Base-by-base conservation (phyloP, 2,329 filamentous ascomycete genomes). In the Colletotrichum phormii region DNA sequence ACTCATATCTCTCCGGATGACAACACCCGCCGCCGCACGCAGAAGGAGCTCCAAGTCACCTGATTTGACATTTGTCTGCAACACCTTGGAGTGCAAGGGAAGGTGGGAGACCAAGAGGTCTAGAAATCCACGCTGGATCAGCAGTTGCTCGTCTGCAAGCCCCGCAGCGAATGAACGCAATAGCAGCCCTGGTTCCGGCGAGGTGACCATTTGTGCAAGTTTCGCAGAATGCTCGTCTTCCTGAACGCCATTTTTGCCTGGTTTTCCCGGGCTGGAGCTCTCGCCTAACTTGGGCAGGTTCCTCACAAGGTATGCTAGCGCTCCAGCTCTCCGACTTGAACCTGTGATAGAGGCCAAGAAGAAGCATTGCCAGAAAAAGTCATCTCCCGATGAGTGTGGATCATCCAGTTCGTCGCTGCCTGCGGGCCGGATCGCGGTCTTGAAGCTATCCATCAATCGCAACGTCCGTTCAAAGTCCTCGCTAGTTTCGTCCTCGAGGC, bases 331-430 rank as follows among this genome's bases (percentile, higher is more conserved):
- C 73, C 96, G 89, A 73, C 92, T 95, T 54, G 94, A 90, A 78
- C 95, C 96, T 1, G 97, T 98, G 73, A 99, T 97, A 22, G 94
- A 93, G 11, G 96, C 95, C 22, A 99, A 86, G 78, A 99, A 98
- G 79, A 99, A 93, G 81, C 95, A 98, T 84, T 99, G 97, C 97
- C 97, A 99, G 81, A 98, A 99, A 81, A 97, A 98, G 75, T 94
- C 94, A 76, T 95, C 94, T 11, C 91, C 91, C 9, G 88, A 88
- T 58, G 85, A 89, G 81, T 89, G 90, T 49, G 82, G 87, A 67
- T 81, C 82, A 37, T 83, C 89, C 75, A 86, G 86, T 66, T 82
- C 84, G 75, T 88, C 84, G 73, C 88, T 87, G 31, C 83, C 83
- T 9, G 82, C 77, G 33, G 91, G 84, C 70, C 91, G 87, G 77